Evolutionary conservation across 202 grass and related monocot genomes (phyloP).

Genomic region (Hordeum pubiflorum): DNA sequence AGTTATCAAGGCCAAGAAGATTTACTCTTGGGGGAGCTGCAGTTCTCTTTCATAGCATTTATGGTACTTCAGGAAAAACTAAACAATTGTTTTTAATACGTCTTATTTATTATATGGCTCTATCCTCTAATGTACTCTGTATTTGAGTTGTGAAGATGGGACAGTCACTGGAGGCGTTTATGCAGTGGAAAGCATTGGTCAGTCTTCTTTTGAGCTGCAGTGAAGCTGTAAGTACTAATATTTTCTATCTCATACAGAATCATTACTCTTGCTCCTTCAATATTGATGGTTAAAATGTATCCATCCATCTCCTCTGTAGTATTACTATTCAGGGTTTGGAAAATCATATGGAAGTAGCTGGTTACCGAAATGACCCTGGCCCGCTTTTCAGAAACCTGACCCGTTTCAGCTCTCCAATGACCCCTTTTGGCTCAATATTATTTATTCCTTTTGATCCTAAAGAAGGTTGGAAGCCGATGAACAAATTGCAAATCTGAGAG

Average conservation of each 20-base stretch:
- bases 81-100: constrained; percentile 14
- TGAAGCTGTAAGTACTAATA: constrained; percentile 64
- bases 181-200: constrained; percentile 81
- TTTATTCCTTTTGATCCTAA: background rate
- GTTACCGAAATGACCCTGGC: background rate
- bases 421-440: no score
- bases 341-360: background rate
- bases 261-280: background rate
- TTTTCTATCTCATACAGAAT: background rate
- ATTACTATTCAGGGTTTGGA: background rate
- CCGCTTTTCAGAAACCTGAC: background rate
- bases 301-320: background rate
- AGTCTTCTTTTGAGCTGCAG: constrained; percentile 78
- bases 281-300: background rate
- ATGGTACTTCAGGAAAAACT: constrained; percentile 46
- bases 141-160: constrained; percentile 59
- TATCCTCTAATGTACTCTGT: constrained; percentile 16
- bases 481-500: background rate
- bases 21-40: constrained; percentile 70
- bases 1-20: constrained; percentile 63
- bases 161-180: constrained; percentile 79
- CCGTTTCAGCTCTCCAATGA: background rate
- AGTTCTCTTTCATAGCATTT: constrained; percentile 84
- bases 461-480: background rate
- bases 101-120: background rate